phyloP scores from a whole-genome alignment of 306 rosid species.

The Astragalus glycyphyllos region DNA sequence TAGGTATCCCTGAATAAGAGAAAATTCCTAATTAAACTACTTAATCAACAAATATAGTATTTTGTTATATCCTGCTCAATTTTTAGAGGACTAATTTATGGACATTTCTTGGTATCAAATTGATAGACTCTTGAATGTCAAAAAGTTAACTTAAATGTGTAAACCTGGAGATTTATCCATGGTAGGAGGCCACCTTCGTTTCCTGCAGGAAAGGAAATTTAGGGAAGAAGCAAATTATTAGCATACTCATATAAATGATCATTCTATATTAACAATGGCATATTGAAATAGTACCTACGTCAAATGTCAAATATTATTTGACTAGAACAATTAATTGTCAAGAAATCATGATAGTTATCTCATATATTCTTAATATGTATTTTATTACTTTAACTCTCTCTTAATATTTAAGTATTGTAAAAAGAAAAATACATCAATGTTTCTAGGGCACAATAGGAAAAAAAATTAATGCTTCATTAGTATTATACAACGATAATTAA shows the following conservation, averaged over 20 bases:
- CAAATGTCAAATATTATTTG: no score
- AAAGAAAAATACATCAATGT: no score
- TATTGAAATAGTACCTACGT: background rate
- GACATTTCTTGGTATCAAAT: background rate
- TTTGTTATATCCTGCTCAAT: background rate
- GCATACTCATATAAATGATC: background rate
- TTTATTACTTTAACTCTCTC: no score
- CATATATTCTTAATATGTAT: no score
- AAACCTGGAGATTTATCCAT: conserved; percentile 66
- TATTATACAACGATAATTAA: no score
- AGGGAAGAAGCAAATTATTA: background rate
- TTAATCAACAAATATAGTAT: no score
- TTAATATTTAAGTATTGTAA: no score
- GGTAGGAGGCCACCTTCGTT: conserved; percentile 54
- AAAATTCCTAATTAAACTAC: background rate
- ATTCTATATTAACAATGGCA: background rate
- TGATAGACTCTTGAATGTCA: background rate
- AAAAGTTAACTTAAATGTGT: background rate
- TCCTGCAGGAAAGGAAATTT: conserved; percentile 41
- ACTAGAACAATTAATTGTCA: no score
- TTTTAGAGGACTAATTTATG: background rate
- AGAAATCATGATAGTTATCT: no score
- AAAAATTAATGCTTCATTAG: no score
- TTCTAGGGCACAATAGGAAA: no score
- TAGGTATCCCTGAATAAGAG: conserved; percentile 56